phyloP scores from a whole-genome alignment of 202 grass and related monocot species.

The Schoenoplectus tabernaemontani region DNA sequence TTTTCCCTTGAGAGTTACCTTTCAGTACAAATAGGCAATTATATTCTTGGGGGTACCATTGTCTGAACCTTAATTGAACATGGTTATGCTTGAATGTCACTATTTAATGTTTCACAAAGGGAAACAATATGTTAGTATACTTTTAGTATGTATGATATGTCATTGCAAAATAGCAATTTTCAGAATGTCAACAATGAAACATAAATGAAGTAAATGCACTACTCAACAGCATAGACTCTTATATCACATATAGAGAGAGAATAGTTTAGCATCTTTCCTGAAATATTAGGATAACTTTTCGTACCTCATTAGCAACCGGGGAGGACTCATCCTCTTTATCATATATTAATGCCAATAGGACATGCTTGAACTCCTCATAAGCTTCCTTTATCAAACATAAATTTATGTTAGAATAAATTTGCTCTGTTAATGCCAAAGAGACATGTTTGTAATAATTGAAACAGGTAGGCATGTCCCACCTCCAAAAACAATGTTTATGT shows the following conservation, averaged over 20 bases:
- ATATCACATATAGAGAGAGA: background rate
- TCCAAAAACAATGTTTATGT: no score
- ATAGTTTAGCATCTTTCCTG: background rate
- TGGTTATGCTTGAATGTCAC: background rate
- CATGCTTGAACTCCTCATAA: slow-evolving; percentile 99
- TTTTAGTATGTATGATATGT: background rate
- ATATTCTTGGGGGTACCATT: background rate
- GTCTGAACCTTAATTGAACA: background rate
- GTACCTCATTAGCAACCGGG: slow-evolving; percentile 81
- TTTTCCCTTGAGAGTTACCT: background rate
- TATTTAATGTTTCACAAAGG: background rate
- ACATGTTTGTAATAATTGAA: background rate
- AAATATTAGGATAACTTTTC: background rate
- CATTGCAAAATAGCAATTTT: background rate
- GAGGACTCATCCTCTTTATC: slow-evolving; percentile 86
- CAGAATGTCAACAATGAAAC: slow-evolving; percentile 19
- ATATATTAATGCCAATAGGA: slow-evolving; percentile 84
- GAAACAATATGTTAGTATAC: background rate
- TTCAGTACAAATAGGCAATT: background rate
- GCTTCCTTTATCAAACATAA: slow-evolving; percentile 65
- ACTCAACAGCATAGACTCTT: background rate
- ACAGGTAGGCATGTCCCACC: no score
- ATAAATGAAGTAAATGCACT: background rate
- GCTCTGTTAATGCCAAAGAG: background rate
- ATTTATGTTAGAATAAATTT: slow-evolving; percentile 4